Base-by-base conservation (phyloP, 1,139 yeast genomes). In the Geotrichum aggregatum region DNA sequence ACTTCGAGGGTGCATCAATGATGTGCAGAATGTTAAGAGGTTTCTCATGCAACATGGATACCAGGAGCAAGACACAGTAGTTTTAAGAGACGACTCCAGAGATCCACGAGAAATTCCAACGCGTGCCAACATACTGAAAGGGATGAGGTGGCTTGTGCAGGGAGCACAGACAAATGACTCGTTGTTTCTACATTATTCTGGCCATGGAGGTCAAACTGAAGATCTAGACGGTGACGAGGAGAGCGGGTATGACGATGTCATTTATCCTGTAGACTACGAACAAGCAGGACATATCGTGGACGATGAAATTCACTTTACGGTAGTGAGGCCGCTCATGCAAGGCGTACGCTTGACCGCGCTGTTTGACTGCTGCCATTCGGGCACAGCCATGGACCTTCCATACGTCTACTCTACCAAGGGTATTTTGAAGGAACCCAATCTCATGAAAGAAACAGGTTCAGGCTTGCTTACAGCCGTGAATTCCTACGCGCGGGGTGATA, bases 361-460 rank as follows among this genome's bases (percentile, higher is more conserved):
- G 60, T 89, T 83, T 64, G 98, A 91, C 70, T 84, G 95, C 19
- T 91, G 98, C 67, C 98, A 91, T 66, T 86, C 96, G 1, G 98
- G 97, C 28, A 84, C 96, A 2, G 95, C 83, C 0, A 71, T 91
- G 63, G 98, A 91, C 69, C 73, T 91, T 59, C 98, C 98, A 1
- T 91, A 83, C 64, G 81, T 84, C 47, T 91, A 91, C 70, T 83
- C 95, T 18, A 92, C 98, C 13, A 87, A 87, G 65, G 98, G 98
- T 52, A 82, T 87, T 5, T 74, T 91, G 50, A 91, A 91, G 71
- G 96, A 89, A 68, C 96, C 95, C 41, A 88, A 84, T 68, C 71
- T 89, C 61, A 80, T 84, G 74, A 86, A 87, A 66, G 95, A 88
- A 60, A 87, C 91, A 3, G 95, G 95, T 11, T 71, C 75, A 50